Conservation (phyloP, 371 early-diverging fungal genomes). For the Capniomyces stellatus region DNA sequence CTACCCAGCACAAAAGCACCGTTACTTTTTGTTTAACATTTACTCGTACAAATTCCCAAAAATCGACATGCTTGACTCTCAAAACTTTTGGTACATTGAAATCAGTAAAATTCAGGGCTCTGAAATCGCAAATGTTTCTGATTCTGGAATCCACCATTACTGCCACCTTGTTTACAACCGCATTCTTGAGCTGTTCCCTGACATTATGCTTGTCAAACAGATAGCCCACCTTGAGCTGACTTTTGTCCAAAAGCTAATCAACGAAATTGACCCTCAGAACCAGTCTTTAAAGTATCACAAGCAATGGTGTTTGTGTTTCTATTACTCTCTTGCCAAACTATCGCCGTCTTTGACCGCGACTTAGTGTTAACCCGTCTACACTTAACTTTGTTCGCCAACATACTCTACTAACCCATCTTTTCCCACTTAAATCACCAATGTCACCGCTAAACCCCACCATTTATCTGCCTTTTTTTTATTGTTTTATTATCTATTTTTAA, state of each 20-base stretch:
- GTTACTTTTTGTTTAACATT: not conserved
- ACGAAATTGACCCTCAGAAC: not conserved
- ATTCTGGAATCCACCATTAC: not conserved
- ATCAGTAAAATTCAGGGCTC: not conserved
- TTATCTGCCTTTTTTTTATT: too few relatives aligned
- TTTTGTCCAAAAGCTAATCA: not conserved
- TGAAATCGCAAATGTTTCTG: not conserved
- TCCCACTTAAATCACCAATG: too few relatives aligned
- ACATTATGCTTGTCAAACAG: not conserved
- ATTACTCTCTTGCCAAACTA: too few relatives aligned
- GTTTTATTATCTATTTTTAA: too few relatives aligned
- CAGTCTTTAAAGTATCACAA: not conserved
- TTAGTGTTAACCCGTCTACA: too few relatives aligned
- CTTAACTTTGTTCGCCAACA: too few relatives aligned
- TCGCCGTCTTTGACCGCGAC: too few relatives aligned
- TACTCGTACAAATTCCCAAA: not conserved
- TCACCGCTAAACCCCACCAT: too few relatives aligned
- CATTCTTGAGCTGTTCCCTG: not conserved
- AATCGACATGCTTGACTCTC: not conserved
- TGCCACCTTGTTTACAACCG: not conserved
- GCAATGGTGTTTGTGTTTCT: not conserved
- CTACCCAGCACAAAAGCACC: not conserved
- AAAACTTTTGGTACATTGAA: not conserved
- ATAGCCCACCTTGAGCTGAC: not conserved
- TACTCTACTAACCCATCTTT: too few relatives aligned